Conservation (phyloP, 202 grass and related monocot species). For the Alloteropsis angusta region DNA sequence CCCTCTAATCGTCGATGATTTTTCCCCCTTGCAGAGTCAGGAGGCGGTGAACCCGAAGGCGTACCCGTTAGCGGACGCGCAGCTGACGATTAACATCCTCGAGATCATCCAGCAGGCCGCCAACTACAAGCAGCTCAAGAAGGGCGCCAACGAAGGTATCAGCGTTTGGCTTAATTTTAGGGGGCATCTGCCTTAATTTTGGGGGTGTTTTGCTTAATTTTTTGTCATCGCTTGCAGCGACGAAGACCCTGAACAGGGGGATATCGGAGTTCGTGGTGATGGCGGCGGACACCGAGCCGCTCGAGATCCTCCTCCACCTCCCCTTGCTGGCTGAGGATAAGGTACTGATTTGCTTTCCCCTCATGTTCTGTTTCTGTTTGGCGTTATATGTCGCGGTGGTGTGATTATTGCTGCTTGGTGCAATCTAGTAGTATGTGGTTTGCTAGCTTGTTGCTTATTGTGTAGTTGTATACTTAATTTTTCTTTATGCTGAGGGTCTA, state of each 20-base stretch:
- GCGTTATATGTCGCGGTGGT: background rate
- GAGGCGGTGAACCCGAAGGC: conserved; percentile 89
- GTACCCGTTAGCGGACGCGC: conserved; percentile 79
- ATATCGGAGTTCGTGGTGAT: conserved; percentile 94
- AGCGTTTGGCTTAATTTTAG: background rate
- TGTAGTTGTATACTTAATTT: background rate
- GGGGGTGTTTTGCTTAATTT: background rate
- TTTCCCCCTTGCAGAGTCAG: conserved; percentile 37
- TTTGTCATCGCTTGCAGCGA: conserved; percentile 36
- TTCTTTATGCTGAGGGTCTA: background rate
- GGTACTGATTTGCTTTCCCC: conserved; percentile 16
- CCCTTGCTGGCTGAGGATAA: conserved; percentile 88
- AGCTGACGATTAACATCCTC: conserved; percentile 69
- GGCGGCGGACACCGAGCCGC: conserved; percentile 85
- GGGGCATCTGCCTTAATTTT: background rate
- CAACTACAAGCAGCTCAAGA: conserved; percentile 98
- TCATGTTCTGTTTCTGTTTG: background rate
- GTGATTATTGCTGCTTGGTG: background rate
- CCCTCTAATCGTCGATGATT: background rate
- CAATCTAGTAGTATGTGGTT: background rate
- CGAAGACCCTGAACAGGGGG: conserved; percentile 90
- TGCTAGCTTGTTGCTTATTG: background rate
- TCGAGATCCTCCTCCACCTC: conserved; percentile 92
- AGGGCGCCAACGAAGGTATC: conserved; percentile 92
- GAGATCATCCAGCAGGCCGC: conserved; percentile 80